Conservation (phyloP, 345 rosid genomes). For the Lumnitzera racemosa region DNA sequence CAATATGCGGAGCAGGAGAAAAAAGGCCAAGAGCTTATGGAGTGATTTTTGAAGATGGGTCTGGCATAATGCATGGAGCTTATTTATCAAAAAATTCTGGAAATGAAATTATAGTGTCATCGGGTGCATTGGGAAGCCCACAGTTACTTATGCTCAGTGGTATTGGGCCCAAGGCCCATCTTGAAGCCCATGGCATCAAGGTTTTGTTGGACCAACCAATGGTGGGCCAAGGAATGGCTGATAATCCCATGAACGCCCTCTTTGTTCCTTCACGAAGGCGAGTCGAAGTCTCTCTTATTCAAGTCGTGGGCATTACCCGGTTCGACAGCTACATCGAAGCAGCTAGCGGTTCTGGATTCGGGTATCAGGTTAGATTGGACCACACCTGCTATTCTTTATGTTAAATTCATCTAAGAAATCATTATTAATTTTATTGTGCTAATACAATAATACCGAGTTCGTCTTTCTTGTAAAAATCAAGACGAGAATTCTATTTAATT, state of each 20-base stretch:
- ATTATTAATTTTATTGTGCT: too few relatives aligned
- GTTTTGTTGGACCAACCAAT: constrained; percentile 51
- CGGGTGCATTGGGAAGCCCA: constrained; percentile 89
- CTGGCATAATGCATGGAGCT: constrained; percentile 39
- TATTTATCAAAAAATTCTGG: constrained; percentile 19
- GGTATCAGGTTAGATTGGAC: constrained; percentile 10
- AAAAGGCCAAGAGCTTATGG: constrained; percentile 56
- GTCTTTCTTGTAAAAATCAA: too few relatives aligned
- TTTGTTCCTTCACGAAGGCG: constrained; percentile 53
- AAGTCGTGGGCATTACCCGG: constrained; percentile 58
- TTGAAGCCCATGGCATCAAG: constrained; percentile 30
- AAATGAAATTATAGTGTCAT: constrained; percentile 61
- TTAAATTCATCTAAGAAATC: too few relatives aligned
- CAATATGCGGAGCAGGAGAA: constrained; percentile 10
- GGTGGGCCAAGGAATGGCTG: constrained; percentile 83
- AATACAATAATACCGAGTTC: not conserved
- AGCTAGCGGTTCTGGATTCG: constrained; percentile 45
- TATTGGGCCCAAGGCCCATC: constrained; percentile 51
- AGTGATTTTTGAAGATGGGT: constrained; percentile 47
- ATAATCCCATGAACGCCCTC: constrained; percentile 70
- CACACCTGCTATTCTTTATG: too few relatives aligned
- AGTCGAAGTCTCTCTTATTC: constrained; percentile 51
- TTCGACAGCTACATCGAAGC: constrained; percentile 48
- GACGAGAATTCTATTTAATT: too few relatives aligned
- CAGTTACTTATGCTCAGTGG: constrained; percentile 80